Conservation (phyloP, 2,329 filamentous ascomycete genomes). For the Camillea tinctor region DNA sequence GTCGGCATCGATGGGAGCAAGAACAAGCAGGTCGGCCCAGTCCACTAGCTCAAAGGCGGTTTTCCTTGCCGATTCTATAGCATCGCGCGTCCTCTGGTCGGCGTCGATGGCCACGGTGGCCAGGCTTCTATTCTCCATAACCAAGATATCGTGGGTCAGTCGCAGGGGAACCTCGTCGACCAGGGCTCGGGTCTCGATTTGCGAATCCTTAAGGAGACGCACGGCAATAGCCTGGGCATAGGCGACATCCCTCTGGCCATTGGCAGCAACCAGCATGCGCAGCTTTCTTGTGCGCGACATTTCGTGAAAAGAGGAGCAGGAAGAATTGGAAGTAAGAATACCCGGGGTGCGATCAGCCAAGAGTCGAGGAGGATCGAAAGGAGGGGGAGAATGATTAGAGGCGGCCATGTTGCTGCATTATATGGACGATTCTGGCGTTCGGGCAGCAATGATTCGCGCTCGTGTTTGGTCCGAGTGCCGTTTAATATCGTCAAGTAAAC, state of each 20-base stretch:
- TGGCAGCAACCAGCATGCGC: conserved; percentile 63
- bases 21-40: conserved; percentile 84
- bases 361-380: not conserved
- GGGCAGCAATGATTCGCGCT: not conserved
- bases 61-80: conserved; percentile 52
- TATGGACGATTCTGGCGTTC: conserved; percentile 4
- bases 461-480: not conserved
- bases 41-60: conserved; percentile 69
- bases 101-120: conserved; percentile 33
- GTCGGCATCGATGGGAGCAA: conserved; percentile 82
- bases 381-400: conserved; percentile 1
- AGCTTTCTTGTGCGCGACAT: conserved; percentile 47
- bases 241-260: conserved; percentile 63
- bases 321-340: conserved; percentile 24
- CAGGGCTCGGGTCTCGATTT: conserved; percentile 61
- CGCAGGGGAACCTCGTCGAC: conserved; percentile 65
- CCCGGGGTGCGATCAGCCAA: not conserved
- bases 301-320: conserved; percentile 36
- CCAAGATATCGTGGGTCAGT: conserved; percentile 61
- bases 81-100: conserved; percentile 37
- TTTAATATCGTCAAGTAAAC: no score
- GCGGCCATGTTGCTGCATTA: conserved; percentile 5
- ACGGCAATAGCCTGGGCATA: conserved; percentile 66
- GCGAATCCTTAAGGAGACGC: conserved; percentile 62
- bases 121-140: conserved; percentile 55